Percentiles rank a stretch among this genome's conserved stretches.
Evolutionary conservation across 768 basidiomycete species (phyloP).

Genomic region (Lentinula sp.): DNA sequence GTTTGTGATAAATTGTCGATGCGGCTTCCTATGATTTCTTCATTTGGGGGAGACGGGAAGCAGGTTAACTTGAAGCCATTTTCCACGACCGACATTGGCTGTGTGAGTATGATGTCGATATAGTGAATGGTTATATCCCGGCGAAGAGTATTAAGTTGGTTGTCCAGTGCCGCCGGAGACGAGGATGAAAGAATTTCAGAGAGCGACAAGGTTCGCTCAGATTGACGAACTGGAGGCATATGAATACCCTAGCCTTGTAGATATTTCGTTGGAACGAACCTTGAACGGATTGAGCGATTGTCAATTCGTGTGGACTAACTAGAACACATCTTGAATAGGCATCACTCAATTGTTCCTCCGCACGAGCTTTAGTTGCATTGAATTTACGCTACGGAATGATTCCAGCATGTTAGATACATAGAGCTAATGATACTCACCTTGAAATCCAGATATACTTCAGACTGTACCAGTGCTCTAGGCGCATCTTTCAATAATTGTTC

Average conservation of each 20-base stretch:
- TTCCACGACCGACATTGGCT: slow-evolving; percentile 37
- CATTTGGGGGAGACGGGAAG: slow-evolving; percentile 37
- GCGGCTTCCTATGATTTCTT: slow-evolving; percentile 28
- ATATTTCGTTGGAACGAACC: slow-evolving; percentile 18
- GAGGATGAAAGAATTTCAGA: slow-evolving; percentile 54
- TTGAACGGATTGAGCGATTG: slow-evolving; percentile 46
- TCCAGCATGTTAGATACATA: slow-evolving; percentile 7
- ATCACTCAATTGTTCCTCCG: slow-evolving; percentile 68
- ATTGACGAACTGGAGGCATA: slow-evolving; percentile 48
- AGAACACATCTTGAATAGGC: slow-evolving; percentile 57
- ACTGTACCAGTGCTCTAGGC: slow-evolving; percentile 44
- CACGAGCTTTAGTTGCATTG: slow-evolving; percentile 46
- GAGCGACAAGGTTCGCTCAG: slow-evolving; percentile 43
- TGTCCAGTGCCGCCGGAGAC: slow-evolving; percentile 44
- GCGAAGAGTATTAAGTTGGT: slow-evolving; percentile 53
- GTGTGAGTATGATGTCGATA: slow-evolving; percentile 51
- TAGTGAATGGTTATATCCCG: slow-evolving; percentile 58
- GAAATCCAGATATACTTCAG: slow-evolving; percentile 48
- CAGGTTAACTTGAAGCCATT: slow-evolving; percentile 43
- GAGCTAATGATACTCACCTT: slow-evolving; percentile 39
- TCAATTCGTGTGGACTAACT: slow-evolving; percentile 42
- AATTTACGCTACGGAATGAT: slow-evolving; percentile 41
- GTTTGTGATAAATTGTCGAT: slow-evolving; percentile 51
- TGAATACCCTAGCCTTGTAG: not conserved
- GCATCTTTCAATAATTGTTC: slow-evolving; percentile 37